Evolutionary conservation across 305 asterid species (phyloP), one percentile per base, ranked within the genome.

Genomic region (Plantago rigida): DNA sequence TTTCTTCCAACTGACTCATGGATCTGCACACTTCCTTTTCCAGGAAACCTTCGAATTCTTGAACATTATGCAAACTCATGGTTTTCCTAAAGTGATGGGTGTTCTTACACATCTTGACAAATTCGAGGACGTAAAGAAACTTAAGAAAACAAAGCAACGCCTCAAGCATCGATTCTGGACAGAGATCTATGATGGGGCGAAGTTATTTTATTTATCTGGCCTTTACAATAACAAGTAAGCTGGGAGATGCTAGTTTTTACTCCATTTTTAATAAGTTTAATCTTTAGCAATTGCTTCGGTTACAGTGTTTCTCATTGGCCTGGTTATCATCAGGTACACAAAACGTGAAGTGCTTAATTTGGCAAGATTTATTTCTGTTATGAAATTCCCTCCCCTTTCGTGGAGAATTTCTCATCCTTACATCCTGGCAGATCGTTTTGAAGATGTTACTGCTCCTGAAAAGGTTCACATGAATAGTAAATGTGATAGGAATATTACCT

Each of bases 121-220:
- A 77, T 92, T 92, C 82, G 85, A 86, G 84, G 99, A 92, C 72
- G 94, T 79, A 54, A 88, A 92, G 79, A 92, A 86, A 84, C 95
- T 92, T 59, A 86, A 58, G 78, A 88, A 88, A 77, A 86, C 99
- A 65, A 92, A 92, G 77, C 94, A 86, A 69, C 76, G 94, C n/a
- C 87, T 88, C 76, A 92, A 92, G 81, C 99, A 92, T 75, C 92
- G 99, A 26, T 92, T 92, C 73, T 92, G 99, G 99, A 92, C 99
- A 52, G 99, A 92, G 83, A 88, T 86, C 34, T 88, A 92, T 72
- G 91, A 84, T 75, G 99, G 99, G 59, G 99, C 96, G 69, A 92
- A 92, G 68, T 73, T 92, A 62, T 92, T 84, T 75, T 92, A 92
- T 77, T 77, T 92, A 66, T 92, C 99, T 69, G 99, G 99, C 67